These are phyloP conservation scores for Phytophthora cajani DNA, from an alignment of 352 stramenopile species.

Conservation along the genomic window DNA sequence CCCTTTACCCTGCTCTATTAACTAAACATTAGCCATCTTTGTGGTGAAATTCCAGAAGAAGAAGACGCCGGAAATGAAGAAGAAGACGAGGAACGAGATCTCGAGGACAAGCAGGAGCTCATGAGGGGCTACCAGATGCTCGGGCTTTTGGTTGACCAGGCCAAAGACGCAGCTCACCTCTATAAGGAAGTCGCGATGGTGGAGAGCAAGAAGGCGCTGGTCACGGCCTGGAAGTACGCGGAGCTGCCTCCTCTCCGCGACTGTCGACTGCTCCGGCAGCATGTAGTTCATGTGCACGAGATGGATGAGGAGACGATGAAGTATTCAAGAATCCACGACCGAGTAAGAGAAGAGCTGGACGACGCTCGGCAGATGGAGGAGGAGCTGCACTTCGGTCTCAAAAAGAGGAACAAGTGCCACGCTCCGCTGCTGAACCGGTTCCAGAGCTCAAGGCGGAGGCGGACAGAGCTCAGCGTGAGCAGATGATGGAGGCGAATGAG, in stretches of 20 bases:
- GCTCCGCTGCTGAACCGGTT: conserved; percentile 60
- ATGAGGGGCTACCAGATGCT: conserved; percentile 62
- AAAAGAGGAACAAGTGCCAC: conserved; percentile 65
- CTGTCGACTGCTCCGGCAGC: conserved; percentile 62
- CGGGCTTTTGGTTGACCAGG: conserved; percentile 48
- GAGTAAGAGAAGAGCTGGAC: conserved; percentile 49
- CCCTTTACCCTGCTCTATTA: conserved; percentile 35
- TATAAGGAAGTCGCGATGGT: conserved; percentile 46
- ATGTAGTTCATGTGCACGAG: conserved; percentile 60
- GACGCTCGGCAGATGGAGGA: conserved; percentile 40
- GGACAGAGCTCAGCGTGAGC: conserved; percentile 41
- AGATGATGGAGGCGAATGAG: conserved; percentile 54
- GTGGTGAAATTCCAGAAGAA: conserved; percentile 39
- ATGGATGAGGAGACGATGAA: conserved; percentile 73
- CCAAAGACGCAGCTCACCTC: conserved; percentile 47
- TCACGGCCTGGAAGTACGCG: conserved; percentile 53
- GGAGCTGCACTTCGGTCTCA: conserved; percentile 60
- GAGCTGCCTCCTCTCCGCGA: conserved; percentile 65
- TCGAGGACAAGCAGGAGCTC: conserved; percentile 71
- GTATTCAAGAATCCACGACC: conserved; percentile 55
- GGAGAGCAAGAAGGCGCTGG: conserved; percentile 53
- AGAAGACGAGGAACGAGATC: conserved; percentile 48
- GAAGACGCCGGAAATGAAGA: conserved; percentile 60
- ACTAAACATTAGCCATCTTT: no score
- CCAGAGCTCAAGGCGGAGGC: conserved; percentile 54